These are phyloP conservation scores for Colletotrichum tofieldiae DNA, from an alignment of 2,329 filamentous ascomycete genomes.

Conservation along the genomic window DNA sequence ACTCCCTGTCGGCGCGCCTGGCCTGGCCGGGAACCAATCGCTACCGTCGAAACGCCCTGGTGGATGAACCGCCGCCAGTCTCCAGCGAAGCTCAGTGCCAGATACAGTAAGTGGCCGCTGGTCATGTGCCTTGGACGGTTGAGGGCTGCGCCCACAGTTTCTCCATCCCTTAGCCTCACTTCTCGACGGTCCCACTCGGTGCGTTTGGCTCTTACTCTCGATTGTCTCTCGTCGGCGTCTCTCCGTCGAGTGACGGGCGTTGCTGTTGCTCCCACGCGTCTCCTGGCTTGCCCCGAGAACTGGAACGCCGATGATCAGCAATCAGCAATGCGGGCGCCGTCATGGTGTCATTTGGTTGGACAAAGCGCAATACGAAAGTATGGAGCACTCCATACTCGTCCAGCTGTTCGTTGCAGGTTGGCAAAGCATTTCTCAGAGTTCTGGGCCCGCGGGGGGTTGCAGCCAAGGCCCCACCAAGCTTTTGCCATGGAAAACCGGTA, in stretches of 20 bases:
- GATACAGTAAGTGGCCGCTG: conserved; percentile 24
- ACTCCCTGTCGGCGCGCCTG: conserved; percentile 27
- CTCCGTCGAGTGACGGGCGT: neutral
- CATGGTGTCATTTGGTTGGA: neutral
- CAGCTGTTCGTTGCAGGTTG: neutral
- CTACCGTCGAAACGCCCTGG: conserved; percentile 31
- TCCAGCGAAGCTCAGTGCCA: conserved; percentile 21
- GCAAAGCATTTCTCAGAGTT: conserved; percentile 5
- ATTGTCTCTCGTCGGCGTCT: neutral
- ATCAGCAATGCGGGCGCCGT: conserved; percentile 1
- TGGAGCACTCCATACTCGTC: neutral
- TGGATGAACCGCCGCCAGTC: conserved; percentile 24
- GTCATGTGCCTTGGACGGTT: conserved; percentile 31
- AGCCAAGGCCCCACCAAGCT: conserved; percentile 28
- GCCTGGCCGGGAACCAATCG: conserved; percentile 33
- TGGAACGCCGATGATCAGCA: conserved; percentile 2
- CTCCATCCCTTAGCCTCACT: conserved; percentile 12
- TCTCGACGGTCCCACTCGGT: neutral
- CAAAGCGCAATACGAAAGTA: conserved; percentile 1
- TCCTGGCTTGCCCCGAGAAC: neutral
- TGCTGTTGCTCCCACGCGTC: neutral
- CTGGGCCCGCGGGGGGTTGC: conserved; percentile 30
- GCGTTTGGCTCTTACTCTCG: neutral
- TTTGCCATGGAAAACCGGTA: conserved; percentile 37
- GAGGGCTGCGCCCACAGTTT: conserved; percentile 14